Base-by-base conservation (phyloP, 2,329 filamentous ascomycete species). In the Epichloe amarillans region DNA sequence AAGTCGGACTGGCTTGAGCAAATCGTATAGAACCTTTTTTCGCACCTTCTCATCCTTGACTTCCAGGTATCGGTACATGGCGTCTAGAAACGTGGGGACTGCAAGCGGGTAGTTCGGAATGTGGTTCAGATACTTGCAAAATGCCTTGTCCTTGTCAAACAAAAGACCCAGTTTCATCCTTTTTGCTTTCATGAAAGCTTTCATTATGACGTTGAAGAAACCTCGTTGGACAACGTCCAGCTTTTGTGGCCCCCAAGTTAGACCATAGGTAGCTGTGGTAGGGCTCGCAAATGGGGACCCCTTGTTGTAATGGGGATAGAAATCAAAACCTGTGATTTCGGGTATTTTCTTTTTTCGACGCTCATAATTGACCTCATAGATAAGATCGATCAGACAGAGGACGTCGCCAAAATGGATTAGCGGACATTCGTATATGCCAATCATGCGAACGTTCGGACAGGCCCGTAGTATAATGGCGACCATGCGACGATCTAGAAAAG, bases 391-490 rank as follows among this genome's bases (percentile, higher is more conserved):
- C 0, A 69, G 49, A 11, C 55, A 58, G 1, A 66, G 47, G 0
- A 66, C 50, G 21, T 69, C 67, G 10, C 64, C 67, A n/a, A 67
- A 58, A 30, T 68, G 63, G 4, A 69, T 54, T 1, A 69, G 51
- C 0, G 65, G 65, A 26, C 67, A 69, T 46, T 66, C 59, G 49
- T 69, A 69, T 2, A 69, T 56, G 2, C 67, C 66, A 14, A 69
- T 1, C 58, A 62, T 64, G 4, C 55, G 58, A 8, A 69, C 54
- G 1, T 62, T 50, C 0, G 62, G 64, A 36, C 62, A 65, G 1
- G 58, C 58, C 6, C 64, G 60, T 1, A 69, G 52, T 14, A 69
- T 61, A n/a, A 68, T 54, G 2, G 67, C 64, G 0, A 69, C 49
- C 1, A 67, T 37, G 1, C 65, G 57, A 17, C 64, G 55, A 19